Conservation (phyloP, 495 filamentous ascomycete species). For the Chaetomium fimeti region DNA sequence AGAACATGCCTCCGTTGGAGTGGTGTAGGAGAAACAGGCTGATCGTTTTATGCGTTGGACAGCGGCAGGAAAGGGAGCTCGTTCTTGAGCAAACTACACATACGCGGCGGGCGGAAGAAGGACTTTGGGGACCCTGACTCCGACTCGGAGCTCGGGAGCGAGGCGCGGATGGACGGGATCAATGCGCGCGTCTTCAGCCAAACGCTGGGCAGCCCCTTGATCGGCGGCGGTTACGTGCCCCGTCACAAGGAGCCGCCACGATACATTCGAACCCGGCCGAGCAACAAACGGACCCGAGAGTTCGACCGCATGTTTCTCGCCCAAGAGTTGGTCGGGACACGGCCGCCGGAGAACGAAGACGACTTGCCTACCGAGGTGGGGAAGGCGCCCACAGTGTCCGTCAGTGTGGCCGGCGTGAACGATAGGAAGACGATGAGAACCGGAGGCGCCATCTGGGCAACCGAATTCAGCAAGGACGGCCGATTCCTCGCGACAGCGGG, state of each 20-base stretch:
- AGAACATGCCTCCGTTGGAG: slow-evolving; percentile 21
- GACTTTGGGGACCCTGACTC: slow-evolving; percentile 60
- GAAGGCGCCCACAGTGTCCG: slow-evolving; percentile 38
- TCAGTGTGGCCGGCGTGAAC: slow-evolving; percentile 42
- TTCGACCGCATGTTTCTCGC: slow-evolving; percentile 89
- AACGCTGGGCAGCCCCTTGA: slow-evolving; percentile 61
- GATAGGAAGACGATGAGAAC: slow-evolving; percentile 36
- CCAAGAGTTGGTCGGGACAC: slow-evolving; percentile 69
- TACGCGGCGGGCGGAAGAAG: slow-evolving; percentile 76
- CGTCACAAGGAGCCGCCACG: slow-evolving; percentile 84
- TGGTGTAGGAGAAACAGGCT: slow-evolving; percentile 2
- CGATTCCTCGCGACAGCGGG: slow-evolving; percentile 87
- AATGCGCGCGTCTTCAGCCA: slow-evolving; percentile 70
- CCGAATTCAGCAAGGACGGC: slow-evolving; percentile 91
- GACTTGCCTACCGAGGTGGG: slow-evolving; percentile 7
- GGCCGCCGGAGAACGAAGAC: slow-evolving; percentile 22
- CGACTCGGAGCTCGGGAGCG: slow-evolving; percentile 65
- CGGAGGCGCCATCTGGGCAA: slow-evolving; percentile 78
- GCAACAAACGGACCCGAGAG: slow-evolving; percentile 77
- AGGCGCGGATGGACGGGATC: slow-evolving; percentile 70
- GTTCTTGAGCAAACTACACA: slow-evolving; percentile 77
- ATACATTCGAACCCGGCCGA: slow-evolving; percentile 81
- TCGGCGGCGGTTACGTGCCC: slow-evolving; percentile 74
- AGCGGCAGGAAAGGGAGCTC: slow-evolving; percentile 73
- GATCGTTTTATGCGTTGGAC: background rate